Base-by-base conservation (phyloP, 140 eudicot genomes). In the Erigeron philadelphicus region DNA sequence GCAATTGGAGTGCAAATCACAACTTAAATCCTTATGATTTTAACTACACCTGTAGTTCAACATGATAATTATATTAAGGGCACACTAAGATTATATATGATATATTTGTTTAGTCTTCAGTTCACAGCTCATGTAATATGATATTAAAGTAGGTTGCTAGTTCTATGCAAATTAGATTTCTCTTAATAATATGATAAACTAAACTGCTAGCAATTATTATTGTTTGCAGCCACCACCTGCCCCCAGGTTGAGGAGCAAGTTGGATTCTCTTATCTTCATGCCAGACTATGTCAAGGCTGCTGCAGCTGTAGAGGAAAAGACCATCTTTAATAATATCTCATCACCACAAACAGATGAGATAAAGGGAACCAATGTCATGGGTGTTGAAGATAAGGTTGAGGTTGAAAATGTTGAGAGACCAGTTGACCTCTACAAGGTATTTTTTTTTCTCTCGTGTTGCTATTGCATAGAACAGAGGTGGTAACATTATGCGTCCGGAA, bases 381-480 rank as follows among this genome's bases (percentile, higher is more conserved):
- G 74, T 55, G 56, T 66, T 81, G 86, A 89, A 64, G 82, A 35
- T 54, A 78, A 71, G n/a, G 84, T 83, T 44, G 95, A 86, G 74
- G 90, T 75, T 38, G 96, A 86, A 80, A 89, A 89, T 77, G 87
- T 94, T n/a, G 99, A 94, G 82, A 84, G 99, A 80, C 99, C 99
- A 15, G 99, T 94, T 50, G 97, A 94, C 75, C 94, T 94, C 1
- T 94, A 87, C 77, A 94, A 94, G 95, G 98, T 87, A 81, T 3
- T 44, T 12, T 75, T 67, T 23, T 21, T 5, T 8, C 41, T 31
- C 9, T 64, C 16, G 11, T 18, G 23, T 65, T 18, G 4, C 48
- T 60, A 23, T 13, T 46, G 44, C 49, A 41, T 16, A 53, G 9
- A 15, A 53, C 58, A 42, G 45, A 55, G 63, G 46, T 68, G 52